Percentiles rank a stretch among this genome's conserved stretches.
These are phyloP conservation scores for Fusarium brevicatenulatum DNA, from an alignment of 2,329 filamentous ascomycete species.

Conservation along the genomic window DNA sequence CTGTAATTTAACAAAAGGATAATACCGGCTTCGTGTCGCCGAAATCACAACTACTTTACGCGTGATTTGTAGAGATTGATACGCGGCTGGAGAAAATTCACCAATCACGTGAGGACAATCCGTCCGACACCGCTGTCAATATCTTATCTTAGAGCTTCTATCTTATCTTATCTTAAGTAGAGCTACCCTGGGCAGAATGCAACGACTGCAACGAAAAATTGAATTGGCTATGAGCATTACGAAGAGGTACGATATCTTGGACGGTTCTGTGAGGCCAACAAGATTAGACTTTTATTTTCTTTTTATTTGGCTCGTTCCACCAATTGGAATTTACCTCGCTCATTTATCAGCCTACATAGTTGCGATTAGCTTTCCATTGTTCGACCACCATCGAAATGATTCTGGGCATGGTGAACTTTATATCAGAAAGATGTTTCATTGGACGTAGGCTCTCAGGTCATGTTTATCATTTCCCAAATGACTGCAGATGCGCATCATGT, in stretches of 20 bases:
- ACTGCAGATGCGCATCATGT: not conserved
- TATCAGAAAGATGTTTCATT: not conserved
- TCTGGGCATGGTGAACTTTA: not conserved
- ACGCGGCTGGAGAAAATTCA: not conserved
- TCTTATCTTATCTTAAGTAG: not conserved
- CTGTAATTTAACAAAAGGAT: accelerated
- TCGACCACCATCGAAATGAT: not conserved
- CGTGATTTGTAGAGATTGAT: conserved; percentile 10
- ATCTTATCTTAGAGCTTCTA: not conserved
- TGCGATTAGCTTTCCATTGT: not conserved
- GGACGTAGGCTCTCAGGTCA: no score
- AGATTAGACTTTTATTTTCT: accelerated
- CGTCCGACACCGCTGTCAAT: not conserved
- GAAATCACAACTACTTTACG: not conserved
- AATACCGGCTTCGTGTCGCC: no score
- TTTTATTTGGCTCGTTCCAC: not conserved
- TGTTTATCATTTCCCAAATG: not conserved
- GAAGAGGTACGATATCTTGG: not conserved
- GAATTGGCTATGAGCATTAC: not conserved
- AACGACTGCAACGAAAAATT: not conserved
- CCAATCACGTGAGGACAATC: not conserved
- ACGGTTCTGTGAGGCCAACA: accelerated
- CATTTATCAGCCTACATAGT: accelerated
- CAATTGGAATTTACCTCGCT: not conserved
- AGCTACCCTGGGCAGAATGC: not conserved